Evolutionary conservation across 148 eudicot genomes (phyloP).

Genomic region (Silene latifolia): DNA sequence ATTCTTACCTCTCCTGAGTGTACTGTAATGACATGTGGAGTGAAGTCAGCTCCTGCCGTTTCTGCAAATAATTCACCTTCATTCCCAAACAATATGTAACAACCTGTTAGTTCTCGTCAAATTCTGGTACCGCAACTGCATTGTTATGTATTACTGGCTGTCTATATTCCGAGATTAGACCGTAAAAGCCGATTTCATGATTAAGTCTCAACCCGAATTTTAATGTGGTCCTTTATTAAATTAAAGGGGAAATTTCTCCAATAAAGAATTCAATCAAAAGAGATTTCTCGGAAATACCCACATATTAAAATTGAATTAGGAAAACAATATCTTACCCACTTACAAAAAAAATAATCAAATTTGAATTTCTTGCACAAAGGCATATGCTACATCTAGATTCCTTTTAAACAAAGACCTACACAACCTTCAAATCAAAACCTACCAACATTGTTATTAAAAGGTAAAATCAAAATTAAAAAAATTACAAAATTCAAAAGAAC

Average conservation of each 20-base stretch:
- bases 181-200: no score
- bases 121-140: no score
- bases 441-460: not conserved
- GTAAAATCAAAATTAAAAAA: not conserved
- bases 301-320: not conserved
- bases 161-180: no score
- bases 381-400: conserved; percentile 20
- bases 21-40: conserved; percentile 56
- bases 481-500: not conserved
- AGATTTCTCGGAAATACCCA: conserved; percentile 1
- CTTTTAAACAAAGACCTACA: conserved; percentile 18
- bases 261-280: conserved; percentile 13
- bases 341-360: not conserved
- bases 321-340: not conserved
- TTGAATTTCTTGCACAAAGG: not conserved
- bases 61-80: conserved; percentile 65
- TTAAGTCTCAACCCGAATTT: no score
- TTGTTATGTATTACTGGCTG: no score
- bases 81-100: conserved; percentile 13
- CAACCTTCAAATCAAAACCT: conserved; percentile 11
- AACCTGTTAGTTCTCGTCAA: conserved; percentile 11
- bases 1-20: conserved; percentile 58
- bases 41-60: conserved; percentile 63
- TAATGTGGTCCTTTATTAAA: no score
- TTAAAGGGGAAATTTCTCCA: not conserved